phyloP scores from a whole-genome alignment of 768 basidiomycete species.

The Tricholoma saponaceum region DNA sequence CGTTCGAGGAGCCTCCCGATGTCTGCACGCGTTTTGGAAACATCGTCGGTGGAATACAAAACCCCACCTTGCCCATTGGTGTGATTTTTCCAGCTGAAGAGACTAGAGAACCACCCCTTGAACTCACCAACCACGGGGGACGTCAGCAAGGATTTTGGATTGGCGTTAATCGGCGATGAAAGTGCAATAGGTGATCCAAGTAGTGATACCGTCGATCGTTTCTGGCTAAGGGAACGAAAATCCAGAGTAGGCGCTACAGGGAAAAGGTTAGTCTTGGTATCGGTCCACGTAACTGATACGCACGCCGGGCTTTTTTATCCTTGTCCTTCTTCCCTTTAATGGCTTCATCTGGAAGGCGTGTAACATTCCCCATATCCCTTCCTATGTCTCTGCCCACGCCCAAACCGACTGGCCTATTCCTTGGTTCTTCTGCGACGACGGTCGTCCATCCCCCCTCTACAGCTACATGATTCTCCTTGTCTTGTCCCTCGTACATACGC shows the following conservation, averaged over 20 bases:
- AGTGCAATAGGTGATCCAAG: conserved; percentile 47
- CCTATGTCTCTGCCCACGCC: conserved; percentile 33
- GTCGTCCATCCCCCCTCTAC: conserved; percentile 37
- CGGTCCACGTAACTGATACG: conserved; percentile 20
- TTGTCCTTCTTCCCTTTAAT: conserved; percentile 41
- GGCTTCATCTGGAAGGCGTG: conserved; percentile 26
- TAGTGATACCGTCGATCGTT: conserved; percentile 39
- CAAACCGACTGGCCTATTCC: conserved; percentile 25
- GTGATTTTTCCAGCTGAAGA: conserved; percentile 88
- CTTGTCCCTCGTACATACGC: conserved; percentile 15
- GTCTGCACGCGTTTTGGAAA: conserved; percentile 60
- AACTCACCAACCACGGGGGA: conserved; percentile 81
- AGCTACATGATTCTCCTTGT: conserved; percentile 42
- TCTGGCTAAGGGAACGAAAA: conserved; percentile 41
- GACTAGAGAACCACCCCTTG: conserved; percentile 92
- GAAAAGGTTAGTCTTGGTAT: conserved; percentile 4
- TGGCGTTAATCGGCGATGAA: conserved; percentile 34
- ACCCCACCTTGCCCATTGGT: conserved; percentile 32
- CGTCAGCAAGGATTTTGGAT: conserved; percentile 35
- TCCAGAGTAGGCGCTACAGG: conserved; percentile 54
- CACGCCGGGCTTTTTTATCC: conserved; percentile 49
- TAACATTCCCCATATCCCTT: conserved; percentile 52
- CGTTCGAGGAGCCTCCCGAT: conserved; percentile 59
- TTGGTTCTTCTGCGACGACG: conserved; percentile 28
- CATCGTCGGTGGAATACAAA: conserved; percentile 53